phyloP scores from a whole-genome alignment of 2,329 filamentous ascomycete species.

The Cordyceps fumosorosea region DNA sequence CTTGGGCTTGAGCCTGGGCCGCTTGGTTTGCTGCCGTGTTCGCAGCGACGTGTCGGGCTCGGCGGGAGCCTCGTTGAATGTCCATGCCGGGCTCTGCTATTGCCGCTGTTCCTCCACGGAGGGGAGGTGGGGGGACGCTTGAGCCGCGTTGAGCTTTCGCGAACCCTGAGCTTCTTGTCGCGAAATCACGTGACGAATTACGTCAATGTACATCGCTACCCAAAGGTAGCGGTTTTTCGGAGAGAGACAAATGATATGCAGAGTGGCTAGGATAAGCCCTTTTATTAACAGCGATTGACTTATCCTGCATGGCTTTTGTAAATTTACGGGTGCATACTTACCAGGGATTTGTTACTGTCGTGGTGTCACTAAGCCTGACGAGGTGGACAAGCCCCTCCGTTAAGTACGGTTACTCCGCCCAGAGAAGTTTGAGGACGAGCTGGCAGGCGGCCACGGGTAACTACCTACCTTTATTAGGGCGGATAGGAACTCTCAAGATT shows the following conservation, averaged over 20 bases:
- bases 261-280: neutral
- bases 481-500: too few species aligned
- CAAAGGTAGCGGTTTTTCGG: too few species aligned
- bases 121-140: neutral
- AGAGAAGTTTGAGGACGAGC: too few species aligned
- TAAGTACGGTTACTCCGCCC: too few species aligned
- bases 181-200: constrained; percentile 8
- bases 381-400: too few species aligned
- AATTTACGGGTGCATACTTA: too few species aligned
- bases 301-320: neutral
- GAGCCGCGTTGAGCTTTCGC: neutral
- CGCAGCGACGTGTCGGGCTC: constrained; percentile 25
- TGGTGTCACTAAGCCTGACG: neutral
- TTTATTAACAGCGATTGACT: neutral
- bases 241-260: too few species aligned
- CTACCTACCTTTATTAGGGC: too few species aligned
- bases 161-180: neutral
- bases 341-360: neutral
- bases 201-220: too few species aligned
- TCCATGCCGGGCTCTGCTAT: constrained; percentile 19
- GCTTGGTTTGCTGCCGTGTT: constrained; percentile 16
- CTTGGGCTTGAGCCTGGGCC: constrained; percentile 11
- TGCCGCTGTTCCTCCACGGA: neutral
- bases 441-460: too few species aligned
- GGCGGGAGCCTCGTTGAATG: constrained; percentile 24